These are phyloP conservation scores for Zea luxurians DNA, from an alignment of 176 grass and related monocot species.

Conservation along the genomic window DNA sequence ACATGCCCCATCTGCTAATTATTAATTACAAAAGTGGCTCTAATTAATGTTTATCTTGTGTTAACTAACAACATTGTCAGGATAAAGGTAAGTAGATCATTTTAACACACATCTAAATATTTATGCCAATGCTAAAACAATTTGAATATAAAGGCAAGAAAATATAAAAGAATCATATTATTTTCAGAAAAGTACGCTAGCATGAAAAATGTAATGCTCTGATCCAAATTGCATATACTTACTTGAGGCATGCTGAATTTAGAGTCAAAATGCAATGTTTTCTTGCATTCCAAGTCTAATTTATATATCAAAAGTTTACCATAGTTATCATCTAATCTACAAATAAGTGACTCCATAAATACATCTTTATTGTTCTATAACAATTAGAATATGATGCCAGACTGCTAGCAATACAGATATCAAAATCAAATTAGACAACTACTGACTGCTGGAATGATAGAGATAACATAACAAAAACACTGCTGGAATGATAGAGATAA, in stretches of 20 bases:
- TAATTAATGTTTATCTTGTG: no score
- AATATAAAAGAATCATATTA: neutral
- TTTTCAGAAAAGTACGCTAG: slow-evolving; percentile 7
- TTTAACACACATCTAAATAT: no score
- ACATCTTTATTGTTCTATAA: slow-evolving; percentile 74
- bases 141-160: slow-evolving; percentile 3
- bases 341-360: slow-evolving; percentile 98
- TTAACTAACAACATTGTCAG: no score
- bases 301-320: slow-evolving; percentile 85
- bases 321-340: slow-evolving; percentile 75
- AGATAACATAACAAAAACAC: slow-evolving; percentile 24
- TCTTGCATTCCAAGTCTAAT: slow-evolving; percentile 86
- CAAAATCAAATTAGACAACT: slow-evolving; percentile 6
- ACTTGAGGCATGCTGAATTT: slow-evolving; percentile 51
- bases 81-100: no score
- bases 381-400: slow-evolving; percentile 30
- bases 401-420: neutral
- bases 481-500: slow-evolving; percentile 8
- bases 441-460: neutral
- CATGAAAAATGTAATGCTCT: slow-evolving; percentile 12
- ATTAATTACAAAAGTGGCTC: no score
- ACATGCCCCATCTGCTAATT: no score
- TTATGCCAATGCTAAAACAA: no score
- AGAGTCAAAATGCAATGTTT: slow-evolving; percentile 82
- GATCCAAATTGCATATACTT: slow-evolving; percentile 28